phyloP scores from a whole-genome alignment of 345 rosid genomes.

The Erysimum cheiranthoides region DNA sequence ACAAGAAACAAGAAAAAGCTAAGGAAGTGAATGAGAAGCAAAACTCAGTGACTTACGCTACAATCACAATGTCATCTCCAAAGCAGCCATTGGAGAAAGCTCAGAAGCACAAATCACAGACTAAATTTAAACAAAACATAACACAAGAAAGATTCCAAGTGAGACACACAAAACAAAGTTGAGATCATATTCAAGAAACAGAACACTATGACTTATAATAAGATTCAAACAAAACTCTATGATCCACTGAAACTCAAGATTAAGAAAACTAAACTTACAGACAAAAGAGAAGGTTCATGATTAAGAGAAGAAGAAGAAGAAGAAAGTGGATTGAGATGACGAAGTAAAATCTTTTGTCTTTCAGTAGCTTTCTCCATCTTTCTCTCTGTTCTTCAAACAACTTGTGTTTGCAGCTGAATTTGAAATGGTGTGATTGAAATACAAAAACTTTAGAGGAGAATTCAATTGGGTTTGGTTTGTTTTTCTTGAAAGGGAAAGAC shows the following conservation, averaged over 20 bases:
- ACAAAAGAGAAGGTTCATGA: conserved; percentile 48
- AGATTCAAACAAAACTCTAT: background rate
- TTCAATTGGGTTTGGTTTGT: background rate
- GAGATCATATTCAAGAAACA: background rate
- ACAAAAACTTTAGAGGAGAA: background rate
- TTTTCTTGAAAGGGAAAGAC: conserved; percentile 13
- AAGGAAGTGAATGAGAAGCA: background rate
- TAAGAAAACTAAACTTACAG: conserved; percentile 52
- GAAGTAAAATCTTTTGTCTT: conserved; percentile 78
- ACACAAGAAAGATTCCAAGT: background rate
- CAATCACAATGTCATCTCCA: conserved; percentile 87
- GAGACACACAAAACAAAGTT: background rate
- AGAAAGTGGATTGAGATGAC: conserved; percentile 70
- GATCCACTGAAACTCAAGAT: background rate
- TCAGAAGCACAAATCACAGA: conserved; percentile 73
- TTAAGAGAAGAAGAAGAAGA: conserved; percentile 46
- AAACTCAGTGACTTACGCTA: conserved; percentile 66
- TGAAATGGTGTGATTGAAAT: background rate
- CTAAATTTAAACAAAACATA: conserved; percentile 42
- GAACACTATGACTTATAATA: background rate
- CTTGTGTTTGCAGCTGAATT: conserved; percentile 17
- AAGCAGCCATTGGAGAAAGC: conserved; percentile 71
- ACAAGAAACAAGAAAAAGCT: too few species aligned
- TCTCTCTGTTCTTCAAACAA: background rate
- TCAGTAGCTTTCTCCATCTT: conserved; percentile 80